Evolutionary conservation across 2,329 filamentous ascomycete species (phyloP).

Genomic region (Aspergillus pseudotamarii): DNA sequence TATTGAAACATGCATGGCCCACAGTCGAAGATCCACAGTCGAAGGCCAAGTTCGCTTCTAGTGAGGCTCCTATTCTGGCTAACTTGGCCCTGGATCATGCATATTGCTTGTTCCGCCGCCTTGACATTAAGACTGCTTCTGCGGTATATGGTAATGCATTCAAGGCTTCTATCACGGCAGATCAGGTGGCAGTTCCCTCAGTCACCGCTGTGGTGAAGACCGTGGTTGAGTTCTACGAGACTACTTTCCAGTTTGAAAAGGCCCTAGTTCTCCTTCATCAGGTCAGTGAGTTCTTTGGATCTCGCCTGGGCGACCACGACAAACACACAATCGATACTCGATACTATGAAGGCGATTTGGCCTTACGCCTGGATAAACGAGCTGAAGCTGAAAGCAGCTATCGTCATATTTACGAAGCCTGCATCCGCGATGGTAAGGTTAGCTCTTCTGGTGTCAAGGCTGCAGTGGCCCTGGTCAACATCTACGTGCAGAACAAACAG

Average conservation of each 20-base stretch:
- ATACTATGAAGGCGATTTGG: constrained; percentile 52
- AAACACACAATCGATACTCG: constrained; percentile 51
- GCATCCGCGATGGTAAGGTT: constrained; percentile 31
- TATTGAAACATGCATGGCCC: constrained; percentile 38
- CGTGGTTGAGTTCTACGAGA: constrained; percentile 41
- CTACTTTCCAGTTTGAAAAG: constrained; percentile 39
- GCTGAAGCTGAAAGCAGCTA: constrained; percentile 45
- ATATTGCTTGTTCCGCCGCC: constrained; percentile 37
- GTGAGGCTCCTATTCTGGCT: constrained; percentile 34
- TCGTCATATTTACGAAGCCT: constrained; percentile 47
- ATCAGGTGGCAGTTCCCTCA: constrained; percentile 34
- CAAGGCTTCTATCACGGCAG: constrained; percentile 33
- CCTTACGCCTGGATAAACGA: constrained; percentile 44
- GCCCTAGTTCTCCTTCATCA: constrained; percentile 34
- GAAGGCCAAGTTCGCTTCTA: constrained; percentile 31
- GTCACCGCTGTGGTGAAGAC: constrained; percentile 37
- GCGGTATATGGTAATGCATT: constrained; percentile 39
- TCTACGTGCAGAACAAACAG: constrained; percentile 50
- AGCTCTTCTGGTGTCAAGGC: constrained; percentile 50
- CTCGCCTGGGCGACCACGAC: constrained; percentile 40
- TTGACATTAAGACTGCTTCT: constrained; percentile 33
- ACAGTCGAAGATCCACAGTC: constrained; percentile 32
- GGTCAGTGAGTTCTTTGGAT: constrained; percentile 35
- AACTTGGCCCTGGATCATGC: constrained; percentile 36
- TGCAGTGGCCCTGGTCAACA: constrained; percentile 46